phyloP scores from a whole-genome alignment of 2,329 filamentous ascomycete genomes.

The Trichoderma semiorbis region DNA sequence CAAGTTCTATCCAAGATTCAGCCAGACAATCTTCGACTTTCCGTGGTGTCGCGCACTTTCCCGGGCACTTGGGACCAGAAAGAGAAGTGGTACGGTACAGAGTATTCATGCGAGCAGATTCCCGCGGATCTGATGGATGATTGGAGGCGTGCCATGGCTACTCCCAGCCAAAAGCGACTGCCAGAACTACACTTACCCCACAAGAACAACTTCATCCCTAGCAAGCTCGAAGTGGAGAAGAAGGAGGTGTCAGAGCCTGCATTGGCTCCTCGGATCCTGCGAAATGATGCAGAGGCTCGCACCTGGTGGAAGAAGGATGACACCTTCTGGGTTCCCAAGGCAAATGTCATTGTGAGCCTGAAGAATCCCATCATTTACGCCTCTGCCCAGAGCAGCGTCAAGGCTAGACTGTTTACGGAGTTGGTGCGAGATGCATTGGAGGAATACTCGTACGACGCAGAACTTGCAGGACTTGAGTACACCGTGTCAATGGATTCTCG shows the following conservation, averaged over 20 bases:
- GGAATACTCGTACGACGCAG: constrained; percentile 94
- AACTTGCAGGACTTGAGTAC: constrained; percentile 85
- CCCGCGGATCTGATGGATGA: constrained; percentile 70
- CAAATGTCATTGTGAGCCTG: constrained; percentile 76
- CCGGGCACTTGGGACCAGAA: constrained; percentile 82
- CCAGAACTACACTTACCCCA: constrained; percentile 79
- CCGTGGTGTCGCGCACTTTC: constrained; percentile 76
- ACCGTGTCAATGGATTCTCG: constrained; percentile 67
- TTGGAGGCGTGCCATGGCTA: constrained; percentile 61
- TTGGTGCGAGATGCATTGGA: constrained; percentile 84
- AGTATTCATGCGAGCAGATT: constrained; percentile 81
- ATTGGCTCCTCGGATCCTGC: constrained; percentile 73
- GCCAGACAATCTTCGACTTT: constrained; percentile 86
- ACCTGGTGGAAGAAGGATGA: constrained; percentile 99
- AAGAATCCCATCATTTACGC: constrained; percentile 75
- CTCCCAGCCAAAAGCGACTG: constrained; percentile 56
- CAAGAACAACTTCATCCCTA: constrained; percentile 94
- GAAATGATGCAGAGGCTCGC: constrained; percentile 75
- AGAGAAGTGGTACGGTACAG: constrained; percentile 97
- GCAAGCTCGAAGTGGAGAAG: constrained; percentile 89
- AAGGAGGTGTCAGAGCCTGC: constrained; percentile 77
- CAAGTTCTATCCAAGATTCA: constrained; percentile 69
- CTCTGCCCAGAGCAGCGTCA: constrained; percentile 73
- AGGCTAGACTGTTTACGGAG: constrained; percentile 76
- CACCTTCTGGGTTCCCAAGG: constrained; percentile 96